Conservation (phyloP, 73 alveolate genomes). For the Paraurostyla sp. region DNA sequence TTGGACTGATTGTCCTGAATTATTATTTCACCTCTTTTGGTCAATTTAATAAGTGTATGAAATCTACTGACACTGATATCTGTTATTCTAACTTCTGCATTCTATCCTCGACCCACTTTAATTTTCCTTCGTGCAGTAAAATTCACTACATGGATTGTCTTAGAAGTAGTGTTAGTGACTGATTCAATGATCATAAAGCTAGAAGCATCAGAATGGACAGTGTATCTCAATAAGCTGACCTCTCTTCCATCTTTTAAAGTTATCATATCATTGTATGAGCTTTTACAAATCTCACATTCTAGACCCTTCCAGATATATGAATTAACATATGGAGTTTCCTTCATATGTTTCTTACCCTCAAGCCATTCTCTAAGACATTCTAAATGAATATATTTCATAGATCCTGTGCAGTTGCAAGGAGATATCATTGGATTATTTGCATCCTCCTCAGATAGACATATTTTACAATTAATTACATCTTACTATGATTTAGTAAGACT, state of each 20-base stretch:
- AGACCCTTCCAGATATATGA: conserved; percentile 76
- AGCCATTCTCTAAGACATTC: conserved; percentile 79
- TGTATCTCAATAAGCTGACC: conserved; percentile 32
- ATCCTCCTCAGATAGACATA: conserved; percentile 73
- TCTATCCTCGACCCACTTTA: conserved; percentile 69
- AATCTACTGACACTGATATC: conserved; percentile 70
- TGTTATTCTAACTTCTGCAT: conserved; percentile 67
- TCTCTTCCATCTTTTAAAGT: conserved; percentile 43
- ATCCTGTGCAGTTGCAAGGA: conserved; percentile 84
- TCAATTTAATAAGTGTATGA: conserved; percentile 56
- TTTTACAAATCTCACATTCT: conserved; percentile 81
- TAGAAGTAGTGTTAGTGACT: conserved; percentile 67
- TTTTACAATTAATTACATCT: conserved; percentile 60
- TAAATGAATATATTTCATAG: conserved; percentile 82
- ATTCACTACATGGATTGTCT: conserved; percentile 71
- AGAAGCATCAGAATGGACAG: conserved; percentile 43
- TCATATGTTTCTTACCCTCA: conserved; percentile 56
- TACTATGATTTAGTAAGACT: not conserved
- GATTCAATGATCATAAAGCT: conserved; percentile 69
- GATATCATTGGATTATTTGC: conserved; percentile 73
- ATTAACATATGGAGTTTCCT: conserved; percentile 68
- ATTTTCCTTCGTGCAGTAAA: not conserved
- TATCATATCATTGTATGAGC: conserved; percentile 25
- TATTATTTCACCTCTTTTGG: conserved; percentile 34
- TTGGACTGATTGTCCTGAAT: conserved; percentile 63